These are phyloP conservation scores for Prinsepia uniflora DNA, from an alignment of 306 rosid genomes.

Conservation along the genomic window DNA sequence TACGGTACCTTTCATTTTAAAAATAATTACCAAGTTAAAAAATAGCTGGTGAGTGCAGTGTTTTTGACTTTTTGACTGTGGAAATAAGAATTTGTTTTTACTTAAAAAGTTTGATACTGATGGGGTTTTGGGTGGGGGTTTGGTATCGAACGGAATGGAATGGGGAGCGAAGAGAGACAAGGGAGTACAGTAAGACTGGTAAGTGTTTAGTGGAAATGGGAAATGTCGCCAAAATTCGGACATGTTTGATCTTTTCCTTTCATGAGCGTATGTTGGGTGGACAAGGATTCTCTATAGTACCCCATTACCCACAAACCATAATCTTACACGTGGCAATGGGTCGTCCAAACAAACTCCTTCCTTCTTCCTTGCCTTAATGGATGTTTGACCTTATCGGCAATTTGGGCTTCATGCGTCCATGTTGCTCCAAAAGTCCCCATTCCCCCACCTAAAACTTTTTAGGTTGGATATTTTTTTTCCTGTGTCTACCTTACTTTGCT, in stretches of 20 bases:
- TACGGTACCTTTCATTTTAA: too few relatives aligned
- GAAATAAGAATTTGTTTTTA: background rate
- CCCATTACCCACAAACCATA: background rate
- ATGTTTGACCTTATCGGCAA: conserved; percentile 11
- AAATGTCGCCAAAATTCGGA: conserved; percentile 40
- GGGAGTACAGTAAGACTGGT: conserved; percentile 7
- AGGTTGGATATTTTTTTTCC: background rate
- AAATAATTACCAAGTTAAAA: too few relatives aligned
- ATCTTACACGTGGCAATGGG: conserved; percentile 12
- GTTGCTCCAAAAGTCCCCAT: background rate
- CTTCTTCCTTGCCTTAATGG: background rate
- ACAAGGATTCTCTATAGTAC: conserved; percentile 13
- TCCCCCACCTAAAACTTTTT: background rate
- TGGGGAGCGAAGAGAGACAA: conserved; percentile 2
- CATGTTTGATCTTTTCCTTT: conserved; percentile 38
- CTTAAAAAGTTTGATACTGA: background rate
- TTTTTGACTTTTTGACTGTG: background rate
- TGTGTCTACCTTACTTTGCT: too few relatives aligned
- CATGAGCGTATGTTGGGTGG: conserved; percentile 20
- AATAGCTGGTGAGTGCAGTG: background rate
- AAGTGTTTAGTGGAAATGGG: conserved; percentile 22
- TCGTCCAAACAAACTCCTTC: background rate
- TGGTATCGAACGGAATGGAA: background rate
- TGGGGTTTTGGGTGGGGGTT: background rate
- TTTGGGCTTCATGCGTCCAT: background rate